Base-by-base conservation (phyloP, 805 yeast species). In the Geotrichum ghanense region DNA sequence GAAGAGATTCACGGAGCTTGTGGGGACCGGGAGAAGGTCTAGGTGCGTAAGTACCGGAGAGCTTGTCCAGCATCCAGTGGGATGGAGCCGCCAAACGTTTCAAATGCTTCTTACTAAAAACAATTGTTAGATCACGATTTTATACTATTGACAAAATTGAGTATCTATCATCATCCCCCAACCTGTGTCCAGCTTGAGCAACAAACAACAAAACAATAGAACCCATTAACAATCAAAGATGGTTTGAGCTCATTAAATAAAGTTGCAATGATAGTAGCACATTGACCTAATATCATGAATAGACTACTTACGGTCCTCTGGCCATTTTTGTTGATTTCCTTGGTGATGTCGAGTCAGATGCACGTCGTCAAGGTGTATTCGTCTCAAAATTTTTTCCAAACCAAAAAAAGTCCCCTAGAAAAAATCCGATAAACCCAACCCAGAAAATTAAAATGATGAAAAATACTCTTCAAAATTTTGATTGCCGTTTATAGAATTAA, bases 41-140 rank as follows among this genome's bases (percentile, higher is more conserved):
- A 78, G 98, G 98, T 58, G 98, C 98, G 73, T 92, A 92, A 69
- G 86, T 79, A 72, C 99, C 99, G 70, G 97, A 85, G 78, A 92
- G 80, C 79, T 92, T 92, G 94, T 94, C 98, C 79, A 92, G 86
- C 94, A 92, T 85, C 98, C 98, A 92, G 83, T 92, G 98, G 79
- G 89, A 83, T 81, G 99, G 99, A 73, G 98, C 98, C 73, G 97
- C 96, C 76, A 90, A 45, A 41, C 56, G 50, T 53, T 56, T 54
- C 56, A 54, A 47, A 49, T 54, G 59, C 56, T 55, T 56, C 51
- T 53, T 50, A 23, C 31, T 42, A 23, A 22, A 19, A 19, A 9
- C 17, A 5, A 16, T 6, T 40, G 25, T 40, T 40, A 31, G 37
- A 31, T 31, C 37, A 35, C 21, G 41, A 16, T 35, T 7, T 26